These are phyloP conservation scores for Podaxis sp. DNA, from an alignment of 768 basidiomycete species.

Conservation along the genomic window DNA sequence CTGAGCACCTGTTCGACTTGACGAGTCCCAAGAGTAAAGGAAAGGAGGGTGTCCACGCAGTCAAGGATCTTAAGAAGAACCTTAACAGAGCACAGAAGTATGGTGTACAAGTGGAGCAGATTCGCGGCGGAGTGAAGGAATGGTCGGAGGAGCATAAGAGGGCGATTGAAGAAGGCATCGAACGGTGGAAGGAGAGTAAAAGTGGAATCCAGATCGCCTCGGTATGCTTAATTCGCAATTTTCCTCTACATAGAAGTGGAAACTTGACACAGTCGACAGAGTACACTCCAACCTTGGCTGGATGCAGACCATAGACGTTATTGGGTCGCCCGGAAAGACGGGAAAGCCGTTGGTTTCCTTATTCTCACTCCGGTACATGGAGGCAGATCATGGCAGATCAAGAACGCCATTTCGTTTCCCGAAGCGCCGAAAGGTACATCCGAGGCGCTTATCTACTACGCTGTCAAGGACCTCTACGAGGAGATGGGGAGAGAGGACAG, in stretches of 20 bases:
- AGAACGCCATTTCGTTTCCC: slow-evolving; percentile 53
- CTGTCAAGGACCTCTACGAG: slow-evolving; percentile 36
- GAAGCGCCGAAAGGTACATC: slow-evolving; percentile 50
- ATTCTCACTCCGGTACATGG: slow-evolving; percentile 43
- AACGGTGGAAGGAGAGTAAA: background rate
- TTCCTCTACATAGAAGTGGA: background rate
- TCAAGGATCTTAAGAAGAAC: slow-evolving; percentile 62
- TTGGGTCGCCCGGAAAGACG: slow-evolving; percentile 45
- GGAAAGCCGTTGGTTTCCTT: slow-evolving; percentile 38
- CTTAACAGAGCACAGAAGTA: slow-evolving; percentile 52
- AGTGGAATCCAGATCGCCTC: background rate
- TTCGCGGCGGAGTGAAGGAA: slow-evolving; percentile 18
- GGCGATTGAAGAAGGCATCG: background rate
- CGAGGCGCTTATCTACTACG: slow-evolving; percentile 45
- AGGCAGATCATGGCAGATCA: slow-evolving; percentile 44
- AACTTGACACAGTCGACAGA: slow-evolving; percentile 13
- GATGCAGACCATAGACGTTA: slow-evolving; percentile 53
- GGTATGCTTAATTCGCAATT: background rate
- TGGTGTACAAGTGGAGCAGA: slow-evolving; percentile 43
- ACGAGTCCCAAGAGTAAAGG: slow-evolving; percentile 31
- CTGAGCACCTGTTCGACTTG: background rate
- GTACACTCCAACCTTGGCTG: slow-evolving; percentile 47
- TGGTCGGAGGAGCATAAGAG: background rate
- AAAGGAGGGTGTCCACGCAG: slow-evolving; percentile 30
- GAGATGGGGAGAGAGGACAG: slow-evolving; percentile 25